Evolutionary conservation across 2,329 filamentous ascomycete species (phyloP), one percentile per base, ranked within the genome.

Genomic region (Trichoderma koningii): DNA sequence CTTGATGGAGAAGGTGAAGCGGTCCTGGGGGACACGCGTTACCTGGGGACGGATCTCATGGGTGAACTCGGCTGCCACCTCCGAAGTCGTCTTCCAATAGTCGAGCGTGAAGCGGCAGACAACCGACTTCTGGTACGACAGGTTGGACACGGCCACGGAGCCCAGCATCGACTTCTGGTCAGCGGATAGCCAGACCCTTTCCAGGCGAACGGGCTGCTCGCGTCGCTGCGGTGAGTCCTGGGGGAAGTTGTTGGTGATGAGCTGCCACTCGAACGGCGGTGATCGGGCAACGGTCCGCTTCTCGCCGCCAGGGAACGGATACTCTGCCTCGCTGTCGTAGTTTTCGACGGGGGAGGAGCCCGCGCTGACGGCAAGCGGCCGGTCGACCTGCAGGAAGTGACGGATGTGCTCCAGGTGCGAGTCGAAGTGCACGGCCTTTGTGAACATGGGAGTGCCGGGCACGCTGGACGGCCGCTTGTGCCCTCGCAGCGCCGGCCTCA

Each of bases 341-440:
- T 84, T 87, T 66, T 98, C 94, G 7, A 91, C 90, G 0, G 95
- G 95, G 1, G 95, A 98, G 0, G 94, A 94, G 17, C 92, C 90
- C 60, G 93, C 93, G 76, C 94, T 98, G 75, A 99, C 95, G 56
- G 95, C 95, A n/a, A 96, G 88, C 2, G 95, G 95, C 64, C 92
- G 87, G 74, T 99, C 95, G 7, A 97, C 89, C 74, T 97, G 92
- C 23, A 97, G 82, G 76, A 99, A 99, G 75, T 98, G 95, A 38
- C 95, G 87, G 45, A 98, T 94, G 71, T 98, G 94, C 78, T 98
- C 95, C 45, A 98, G 87, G 73, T 97, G 92, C 28, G 94, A 92
- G 78, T 98, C 95, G 75, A 99, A 99, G 78, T 99, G 95, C n/a
- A 99, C 95, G 14, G 91, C 93, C 77, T 99, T 99, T 70, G 90